These are phyloP conservation scores for Pichia paraexigua DNA, from an alignment of 805 yeast genomes.

Conservation along the genomic window DNA sequence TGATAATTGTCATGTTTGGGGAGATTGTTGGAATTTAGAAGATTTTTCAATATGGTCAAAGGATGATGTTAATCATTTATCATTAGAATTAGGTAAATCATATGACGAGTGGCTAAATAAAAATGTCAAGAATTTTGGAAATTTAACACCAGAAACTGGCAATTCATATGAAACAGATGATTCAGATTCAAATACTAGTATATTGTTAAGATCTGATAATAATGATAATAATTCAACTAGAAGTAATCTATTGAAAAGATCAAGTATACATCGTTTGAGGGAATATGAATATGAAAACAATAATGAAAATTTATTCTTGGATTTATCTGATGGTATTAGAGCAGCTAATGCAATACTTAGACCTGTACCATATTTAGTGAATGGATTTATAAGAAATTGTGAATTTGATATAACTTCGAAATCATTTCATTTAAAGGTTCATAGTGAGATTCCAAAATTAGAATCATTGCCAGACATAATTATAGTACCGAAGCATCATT, in stretches of 20 bases:
- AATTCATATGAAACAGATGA: background rate
- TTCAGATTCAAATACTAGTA: background rate
- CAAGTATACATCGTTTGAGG: background rate
- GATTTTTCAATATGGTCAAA: conserved; percentile 83
- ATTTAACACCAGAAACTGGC: background rate
- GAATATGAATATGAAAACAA: conserved; percentile 11
- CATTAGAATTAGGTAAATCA: background rate
- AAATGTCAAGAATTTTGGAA: background rate
- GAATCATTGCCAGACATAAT: conserved; percentile 44
- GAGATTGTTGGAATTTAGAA: conserved; percentile 91
- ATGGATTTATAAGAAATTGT: conserved; percentile 48
- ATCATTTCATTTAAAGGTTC: conserved; percentile 42
- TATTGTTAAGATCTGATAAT: background rate
- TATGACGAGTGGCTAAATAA: conserved; percentile 12
- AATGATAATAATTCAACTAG: background rate
- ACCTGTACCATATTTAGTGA: conserved; percentile 62
- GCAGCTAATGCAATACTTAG: conserved; percentile 70
- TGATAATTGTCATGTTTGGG: conserved; percentile 70
- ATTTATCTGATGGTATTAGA: conserved; percentile 46
- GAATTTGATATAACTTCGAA: conserved; percentile 50
- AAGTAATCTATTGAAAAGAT: background rate
- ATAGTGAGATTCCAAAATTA: conserved; percentile 3
- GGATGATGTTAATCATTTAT: conserved; percentile 36
- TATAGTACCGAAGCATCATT: conserved; percentile 69
- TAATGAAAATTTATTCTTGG: background rate